Conservation (phyloP, 805 yeast species). For the Myxozyma monticola region DNA sequence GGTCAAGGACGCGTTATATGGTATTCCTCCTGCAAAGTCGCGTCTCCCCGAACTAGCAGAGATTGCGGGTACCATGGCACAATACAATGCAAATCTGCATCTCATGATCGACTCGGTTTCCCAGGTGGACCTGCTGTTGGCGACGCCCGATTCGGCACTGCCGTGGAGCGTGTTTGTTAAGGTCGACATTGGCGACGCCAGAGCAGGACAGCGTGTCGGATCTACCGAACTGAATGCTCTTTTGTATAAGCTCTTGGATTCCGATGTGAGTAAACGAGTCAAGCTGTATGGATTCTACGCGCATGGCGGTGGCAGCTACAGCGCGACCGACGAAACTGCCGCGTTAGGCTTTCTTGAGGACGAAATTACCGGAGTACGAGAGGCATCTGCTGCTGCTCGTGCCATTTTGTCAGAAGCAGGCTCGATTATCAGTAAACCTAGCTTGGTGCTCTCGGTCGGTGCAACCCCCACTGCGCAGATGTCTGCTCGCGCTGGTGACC, state of each 20-base stretch:
- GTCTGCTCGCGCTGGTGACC: background rate
- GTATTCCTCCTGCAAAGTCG: slow-evolving; percentile 58
- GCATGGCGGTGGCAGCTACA: slow-evolving; percentile 78
- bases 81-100: slow-evolving; percentile 36
- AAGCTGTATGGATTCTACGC: slow-evolving; percentile 68
- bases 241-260: slow-evolving; percentile 39
- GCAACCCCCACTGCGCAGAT: slow-evolving; percentile 76
- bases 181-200: slow-evolving; percentile 66
- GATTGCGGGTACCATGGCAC: slow-evolving; percentile 39
- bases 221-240: slow-evolving; percentile 43
- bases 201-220: slow-evolving; percentile 58
- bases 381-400: slow-evolving; percentile 48
- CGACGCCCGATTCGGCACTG: slow-evolving; percentile 21
- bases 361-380: slow-evolving; percentile 58
- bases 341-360: slow-evolving; percentile 53
- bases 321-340: slow-evolving; percentile 45
- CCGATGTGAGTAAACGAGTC: slow-evolving; percentile 34
- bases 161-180: slow-evolving; percentile 67
- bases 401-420: background rate
- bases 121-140: slow-evolving; percentile 47
- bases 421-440: slow-evolving; percentile 41
- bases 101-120: slow-evolving; percentile 61
- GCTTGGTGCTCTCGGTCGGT: slow-evolving; percentile 64
- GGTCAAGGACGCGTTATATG: slow-evolving; percentile 51
- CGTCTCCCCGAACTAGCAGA: slow-evolving; percentile 48